phyloP scores from a whole-genome alignment of 345 rosid species.

The Sapria himalayana region DNA sequence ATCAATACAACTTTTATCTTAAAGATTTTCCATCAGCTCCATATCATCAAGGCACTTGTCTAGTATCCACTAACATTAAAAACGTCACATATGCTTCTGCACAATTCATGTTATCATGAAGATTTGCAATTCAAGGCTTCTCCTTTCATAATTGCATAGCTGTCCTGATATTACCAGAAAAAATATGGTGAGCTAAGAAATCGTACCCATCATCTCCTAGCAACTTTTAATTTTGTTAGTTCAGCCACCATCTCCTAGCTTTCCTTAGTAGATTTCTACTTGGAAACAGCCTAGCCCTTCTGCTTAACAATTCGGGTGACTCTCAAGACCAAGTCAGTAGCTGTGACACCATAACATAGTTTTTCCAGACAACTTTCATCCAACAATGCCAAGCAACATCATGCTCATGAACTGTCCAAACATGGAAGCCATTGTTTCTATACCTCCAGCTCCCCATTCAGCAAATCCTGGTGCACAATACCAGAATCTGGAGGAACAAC shows the following conservation, averaged over 20 bases:
- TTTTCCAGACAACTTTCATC: constrained; percentile 57
- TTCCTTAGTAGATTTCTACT: too few relatives aligned
- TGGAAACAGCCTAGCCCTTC: too few relatives aligned
- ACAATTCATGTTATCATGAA: constrained; percentile 17
- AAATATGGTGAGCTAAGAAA: too few relatives aligned
- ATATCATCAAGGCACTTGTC: constrained; percentile 15
- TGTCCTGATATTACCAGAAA: too few relatives aligned
- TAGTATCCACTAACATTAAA: constrained; percentile 14
- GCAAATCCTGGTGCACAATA: constrained; percentile 80
- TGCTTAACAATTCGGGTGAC: constrained; percentile 73
- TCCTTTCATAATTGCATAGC: too few relatives aligned
- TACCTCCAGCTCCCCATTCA: constrained; percentile 95
- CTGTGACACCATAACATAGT: constrained; percentile 59
- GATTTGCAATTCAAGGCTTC: too few relatives aligned
- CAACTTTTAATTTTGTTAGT: too few relatives aligned
- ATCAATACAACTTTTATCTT: constrained; percentile 12
- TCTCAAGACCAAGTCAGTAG: constrained; percentile 77
- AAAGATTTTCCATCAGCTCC: constrained; percentile 15
- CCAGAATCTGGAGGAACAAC: constrained; percentile 66
- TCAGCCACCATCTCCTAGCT: too few relatives aligned
- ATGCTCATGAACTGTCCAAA: constrained; percentile 92
- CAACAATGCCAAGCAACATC: constrained; percentile 85
- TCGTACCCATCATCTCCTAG: too few relatives aligned
- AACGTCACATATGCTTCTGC: constrained; percentile 17
- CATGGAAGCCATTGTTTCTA: constrained; percentile 83